Conservation (phyloP, 371 early-diverging fungal genomes). For the Syncephalis fuscata region DNA sequence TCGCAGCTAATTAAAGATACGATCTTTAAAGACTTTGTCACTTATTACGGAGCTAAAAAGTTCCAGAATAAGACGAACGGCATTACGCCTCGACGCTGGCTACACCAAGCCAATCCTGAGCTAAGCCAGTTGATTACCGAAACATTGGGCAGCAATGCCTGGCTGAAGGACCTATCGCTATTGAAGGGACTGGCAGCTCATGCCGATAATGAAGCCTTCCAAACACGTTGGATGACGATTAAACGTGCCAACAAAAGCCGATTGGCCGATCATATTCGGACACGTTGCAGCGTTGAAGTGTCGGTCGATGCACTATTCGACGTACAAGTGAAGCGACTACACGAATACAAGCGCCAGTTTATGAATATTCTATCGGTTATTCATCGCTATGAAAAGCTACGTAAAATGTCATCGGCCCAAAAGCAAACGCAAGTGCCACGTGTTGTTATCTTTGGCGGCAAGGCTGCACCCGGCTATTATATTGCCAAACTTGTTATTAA, state of each 20-base stretch:
- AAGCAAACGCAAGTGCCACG: constrained; percentile 47
- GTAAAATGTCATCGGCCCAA: constrained; percentile 44
- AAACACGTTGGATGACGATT: constrained; percentile 63
- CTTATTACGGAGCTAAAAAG: constrained; percentile 61
- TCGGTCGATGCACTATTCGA: constrained; percentile 75
- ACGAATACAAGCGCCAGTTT: constrained; percentile 94
- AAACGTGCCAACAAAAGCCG: constrained; percentile 76
- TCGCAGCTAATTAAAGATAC: constrained; percentile 65
- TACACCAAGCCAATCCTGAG: constrained; percentile 81
- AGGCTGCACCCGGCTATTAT: constrained; percentile 87
- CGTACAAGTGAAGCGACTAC: constrained; percentile 88
- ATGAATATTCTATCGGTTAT: constrained; percentile 88
- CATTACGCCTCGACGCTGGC: constrained; percentile 82
- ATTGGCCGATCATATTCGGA: constrained; percentile 58
- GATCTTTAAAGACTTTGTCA: constrained; percentile 75
- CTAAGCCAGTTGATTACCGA: constrained; percentile 60
- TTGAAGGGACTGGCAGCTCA: constrained; percentile 34
- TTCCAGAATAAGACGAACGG: constrained; percentile 91
- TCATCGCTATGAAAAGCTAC: constrained; percentile 65
- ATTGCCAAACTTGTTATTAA: constrained; percentile 92
- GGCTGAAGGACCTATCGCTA: constrained; percentile 52
- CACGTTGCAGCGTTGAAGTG: constrained; percentile 43
- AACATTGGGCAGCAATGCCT: constrained; percentile 46
- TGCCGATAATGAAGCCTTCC: constrained; percentile 47
- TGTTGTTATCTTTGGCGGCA: constrained; percentile 66